These are phyloP conservation scores for Gymnopilus junonius DNA, from an alignment of 768 basidiomycete species.

Conservation along the genomic window DNA sequence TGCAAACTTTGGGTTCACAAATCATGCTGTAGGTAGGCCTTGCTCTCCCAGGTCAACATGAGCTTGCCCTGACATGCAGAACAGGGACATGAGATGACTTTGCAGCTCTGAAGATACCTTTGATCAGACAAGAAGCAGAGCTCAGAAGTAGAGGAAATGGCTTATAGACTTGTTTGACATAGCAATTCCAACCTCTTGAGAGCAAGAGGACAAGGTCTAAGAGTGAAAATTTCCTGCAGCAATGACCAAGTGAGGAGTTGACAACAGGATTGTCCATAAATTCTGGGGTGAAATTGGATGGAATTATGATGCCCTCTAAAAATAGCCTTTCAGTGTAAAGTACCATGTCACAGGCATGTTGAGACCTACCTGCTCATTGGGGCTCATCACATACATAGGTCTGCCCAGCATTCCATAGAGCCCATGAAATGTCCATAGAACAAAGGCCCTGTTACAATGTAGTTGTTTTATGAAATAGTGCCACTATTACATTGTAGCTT, in stretches of 20 bases:
- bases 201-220: neutral
- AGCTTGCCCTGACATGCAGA: neutral
- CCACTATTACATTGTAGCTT: too few relatives aligned
- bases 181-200: neutral
- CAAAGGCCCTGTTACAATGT: too few relatives aligned
- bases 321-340: neutral
- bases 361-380: neutral
- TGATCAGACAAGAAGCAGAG: neutral
- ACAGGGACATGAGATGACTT: neutral
- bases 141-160: neutral
- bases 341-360: neutral
- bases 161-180: neutral
- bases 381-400: neutral
- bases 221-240: neutral
- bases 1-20: neutral
- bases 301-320: neutral
- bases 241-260: neutral
- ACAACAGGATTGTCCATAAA: neutral
- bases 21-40: neutral
- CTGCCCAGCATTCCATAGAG: too few relatives aligned
- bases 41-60: neutral
- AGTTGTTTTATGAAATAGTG: too few relatives aligned
- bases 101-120: neutral
- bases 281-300: neutral
- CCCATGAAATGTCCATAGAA: too few relatives aligned